These are phyloP conservation scores for Apiospora saccharicola DNA, from an alignment of 2,329 filamentous ascomycete genomes.

Conservation along the genomic window DNA sequence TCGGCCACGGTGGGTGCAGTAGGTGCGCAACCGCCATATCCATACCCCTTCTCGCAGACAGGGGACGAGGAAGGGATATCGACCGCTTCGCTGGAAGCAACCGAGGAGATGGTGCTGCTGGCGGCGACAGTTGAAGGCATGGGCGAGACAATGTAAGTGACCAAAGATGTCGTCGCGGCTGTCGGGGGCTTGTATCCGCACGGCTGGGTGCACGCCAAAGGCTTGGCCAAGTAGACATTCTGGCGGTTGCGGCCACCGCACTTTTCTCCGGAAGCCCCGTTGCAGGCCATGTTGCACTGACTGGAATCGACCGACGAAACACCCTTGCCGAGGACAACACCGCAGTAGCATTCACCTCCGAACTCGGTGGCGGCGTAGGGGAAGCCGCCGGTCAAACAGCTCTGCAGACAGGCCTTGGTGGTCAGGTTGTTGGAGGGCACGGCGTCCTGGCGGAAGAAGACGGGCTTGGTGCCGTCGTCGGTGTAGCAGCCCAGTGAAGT, in stretches of 20 bases:
- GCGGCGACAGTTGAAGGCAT: neutral
- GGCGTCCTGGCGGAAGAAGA: conserved; percentile 52
- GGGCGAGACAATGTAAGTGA: conserved; percentile 8
- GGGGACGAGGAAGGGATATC: neutral
- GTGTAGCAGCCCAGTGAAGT: conserved; percentile 68
- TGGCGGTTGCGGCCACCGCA: conserved; percentile 54
- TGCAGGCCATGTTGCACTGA: conserved; percentile 60
- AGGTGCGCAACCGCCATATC: neutral
- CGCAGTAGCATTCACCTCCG: conserved; percentile 56
- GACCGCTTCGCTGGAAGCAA: neutral
- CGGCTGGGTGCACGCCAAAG: conserved; percentile 57
- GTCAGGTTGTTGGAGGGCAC: conserved; percentile 49
- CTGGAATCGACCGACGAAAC: conserved; percentile 45
- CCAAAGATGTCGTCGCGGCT: neutral
- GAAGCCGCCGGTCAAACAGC: conserved; percentile 53
- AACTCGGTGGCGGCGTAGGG: conserved; percentile 58
- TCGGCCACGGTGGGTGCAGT: neutral
- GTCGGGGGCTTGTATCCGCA: conserved; percentile 35
- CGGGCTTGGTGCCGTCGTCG: conserved; percentile 52
- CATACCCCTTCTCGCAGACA: neutral
- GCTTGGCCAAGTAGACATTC: conserved; percentile 56
- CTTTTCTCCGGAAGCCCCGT: conserved; percentile 50
- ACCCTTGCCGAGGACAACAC: conserved; percentile 59
- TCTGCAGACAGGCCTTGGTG: conserved; percentile 50
- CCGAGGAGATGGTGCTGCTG: neutral